Evolutionary conservation across 768 basidiomycete species (phyloP).

Genomic region (Mycena rosella): DNA sequence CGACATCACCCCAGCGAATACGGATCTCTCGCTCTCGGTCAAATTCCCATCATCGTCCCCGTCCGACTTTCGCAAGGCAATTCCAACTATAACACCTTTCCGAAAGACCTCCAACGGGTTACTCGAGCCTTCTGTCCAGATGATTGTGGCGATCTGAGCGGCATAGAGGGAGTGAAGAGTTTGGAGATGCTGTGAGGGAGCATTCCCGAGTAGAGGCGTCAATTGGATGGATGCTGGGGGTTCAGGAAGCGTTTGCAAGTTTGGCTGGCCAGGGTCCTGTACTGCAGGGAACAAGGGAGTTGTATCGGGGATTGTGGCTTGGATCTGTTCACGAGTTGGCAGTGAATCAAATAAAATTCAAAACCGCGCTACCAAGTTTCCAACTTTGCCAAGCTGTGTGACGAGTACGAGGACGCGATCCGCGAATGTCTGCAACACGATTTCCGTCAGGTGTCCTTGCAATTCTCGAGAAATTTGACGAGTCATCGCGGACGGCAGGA

Average conservation of each 20-base stretch:
- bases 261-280: slow-evolving; percentile 50
- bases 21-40: slow-evolving; percentile 55
- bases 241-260: slow-evolving; percentile 59
- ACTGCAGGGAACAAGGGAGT: slow-evolving; percentile 60
- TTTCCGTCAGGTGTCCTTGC: slow-evolving; percentile 73
- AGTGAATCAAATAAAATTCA: slow-evolving; percentile 11
- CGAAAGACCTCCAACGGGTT: slow-evolving; percentile 57
- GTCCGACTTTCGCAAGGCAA: slow-evolving; percentile 67
- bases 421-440: slow-evolving; percentile 82
- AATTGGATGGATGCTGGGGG: slow-evolving; percentile 83
- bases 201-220: slow-evolving; percentile 81
- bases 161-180: slow-evolving; percentile 85
- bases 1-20: slow-evolving; percentile 65
- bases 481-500: slow-evolving; percentile 57
- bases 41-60: slow-evolving; percentile 44
- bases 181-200: slow-evolving; percentile 75
- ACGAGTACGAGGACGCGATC: slow-evolving; percentile 90
- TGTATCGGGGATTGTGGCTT: slow-evolving; percentile 80
- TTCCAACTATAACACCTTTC: slow-evolving; percentile 78
- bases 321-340: slow-evolving; percentile 65
- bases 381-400: slow-evolving; percentile 93
- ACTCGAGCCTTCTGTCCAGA: slow-evolving; percentile 73
- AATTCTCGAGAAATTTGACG: slow-evolving; percentile 67
- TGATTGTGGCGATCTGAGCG: slow-evolving; percentile 86
- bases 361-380: slow-evolving; percentile 74